Evolutionary conservation across 345 rosid species (phyloP), one percentile per base, ranked within the genome.

Genomic region (Eucalyptus marginata): DNA sequence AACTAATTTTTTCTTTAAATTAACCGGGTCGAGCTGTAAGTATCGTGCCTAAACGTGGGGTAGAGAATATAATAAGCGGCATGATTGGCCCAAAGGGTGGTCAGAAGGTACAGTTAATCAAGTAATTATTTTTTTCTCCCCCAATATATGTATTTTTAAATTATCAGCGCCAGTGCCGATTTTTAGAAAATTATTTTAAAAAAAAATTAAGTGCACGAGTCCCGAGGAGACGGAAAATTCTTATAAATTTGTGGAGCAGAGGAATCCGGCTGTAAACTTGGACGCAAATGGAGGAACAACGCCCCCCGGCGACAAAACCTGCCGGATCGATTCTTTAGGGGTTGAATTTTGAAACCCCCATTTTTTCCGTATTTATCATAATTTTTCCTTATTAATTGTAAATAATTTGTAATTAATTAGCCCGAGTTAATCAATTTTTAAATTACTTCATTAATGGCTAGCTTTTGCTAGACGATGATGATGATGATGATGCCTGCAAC

Each of bases 11-110:
- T 13, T 9, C 27, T 27, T 47, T 49, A 5, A 33, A 89, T 43
- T 83, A 50, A 51, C 29, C 25, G 40, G 85, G 93, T 88, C 93
- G 94, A 94, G 95, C 95, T 95, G 97, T 92, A 92, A 90, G 49
- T 93, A 89, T 95, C 95, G 92, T 94, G 97, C 95, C 86, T 87
- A 90, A 95, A 94, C 95, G 96, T 94, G 95, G 95, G 95, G 89
- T 12, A 62, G 80, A 90, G 92, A 93, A 94, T 93, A 93, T 89
- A 88, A 89, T 87, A 89, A 89, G 88, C 91, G 89, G 88, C 49
- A 89, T 92, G 93, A 88, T 90, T 88, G 90, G 76, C 76, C 62
- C 87, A 88, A 89, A 47, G 66, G 90, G 40, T 24, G 76, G 88
- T 85, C 90, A 86, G 87, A 88, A 90, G 86, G 44, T 18, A 84